A percentile compares a stretch with the other conserved stretches of the same genome.
phyloP scores from a whole-genome alignment of 2,329 filamentous ascomycete species.

The Neopestalotiopsis clavispora region DNA sequence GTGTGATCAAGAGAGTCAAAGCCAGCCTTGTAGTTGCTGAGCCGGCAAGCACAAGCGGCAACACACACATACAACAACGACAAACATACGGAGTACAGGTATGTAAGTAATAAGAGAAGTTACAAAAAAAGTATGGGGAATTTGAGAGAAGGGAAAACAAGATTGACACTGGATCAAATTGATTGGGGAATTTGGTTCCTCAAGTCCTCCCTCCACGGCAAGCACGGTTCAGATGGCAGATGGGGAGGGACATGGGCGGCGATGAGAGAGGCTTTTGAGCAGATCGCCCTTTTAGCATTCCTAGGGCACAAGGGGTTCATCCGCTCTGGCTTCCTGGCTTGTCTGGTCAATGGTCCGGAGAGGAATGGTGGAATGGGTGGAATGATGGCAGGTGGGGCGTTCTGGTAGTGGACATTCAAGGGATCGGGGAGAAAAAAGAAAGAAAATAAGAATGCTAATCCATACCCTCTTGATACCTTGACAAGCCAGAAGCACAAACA shows the following conservation, averaged over 20 bases:
- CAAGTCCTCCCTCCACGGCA: background rate
- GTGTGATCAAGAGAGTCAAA: slow-evolving; percentile 1
- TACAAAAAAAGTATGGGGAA: background rate
- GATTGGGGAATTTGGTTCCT: background rate
- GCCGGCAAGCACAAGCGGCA: background rate
- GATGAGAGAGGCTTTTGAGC: background rate
- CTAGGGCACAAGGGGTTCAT: slow-evolving; percentile 12
- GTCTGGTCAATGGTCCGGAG: background rate
- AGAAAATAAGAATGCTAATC: background rate
- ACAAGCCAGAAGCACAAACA: background rate
- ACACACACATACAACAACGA: background rate
- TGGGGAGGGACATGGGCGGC: background rate
- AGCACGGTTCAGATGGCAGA: background rate
- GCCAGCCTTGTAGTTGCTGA: slow-evolving; percentile 11
- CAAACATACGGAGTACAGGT: no score
- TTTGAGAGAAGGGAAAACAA: background rate
- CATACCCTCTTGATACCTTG: background rate
- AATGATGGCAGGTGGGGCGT: background rate
- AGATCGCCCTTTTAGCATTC: slow-evolving; percentile 13
- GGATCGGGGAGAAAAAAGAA: background rate
- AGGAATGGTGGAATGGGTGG: background rate
- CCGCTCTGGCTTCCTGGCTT: background rate
- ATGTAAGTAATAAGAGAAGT: no score
- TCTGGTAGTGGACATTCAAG: background rate
- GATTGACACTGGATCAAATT: background rate